Percentiles rank a stretch among this genome's conserved stretches.
These are phyloP conservation scores for Talaromyces sp. DNA, from an alignment of 2,329 filamentous ascomycete genomes.

Conservation along the genomic window DNA sequence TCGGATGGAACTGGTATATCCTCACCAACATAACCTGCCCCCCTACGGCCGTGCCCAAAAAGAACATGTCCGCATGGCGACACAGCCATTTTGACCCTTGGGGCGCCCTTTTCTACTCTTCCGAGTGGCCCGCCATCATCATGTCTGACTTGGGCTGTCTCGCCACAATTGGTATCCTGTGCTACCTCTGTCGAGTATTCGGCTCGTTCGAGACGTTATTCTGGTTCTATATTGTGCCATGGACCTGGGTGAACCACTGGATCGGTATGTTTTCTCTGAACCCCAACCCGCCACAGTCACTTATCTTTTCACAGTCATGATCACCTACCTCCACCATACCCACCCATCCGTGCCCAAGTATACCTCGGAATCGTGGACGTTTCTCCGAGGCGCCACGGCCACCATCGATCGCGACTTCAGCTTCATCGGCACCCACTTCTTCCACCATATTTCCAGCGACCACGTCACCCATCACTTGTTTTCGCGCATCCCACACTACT, in stretches of 20 bases:
- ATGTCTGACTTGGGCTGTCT: background rate
- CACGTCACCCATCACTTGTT: slow-evolving; percentile 6
- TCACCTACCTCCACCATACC: slow-evolving; percentile 10
- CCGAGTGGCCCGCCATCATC: background rate
- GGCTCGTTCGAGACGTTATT: background rate
- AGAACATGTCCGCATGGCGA: background rate
- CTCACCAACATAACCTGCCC: background rate
- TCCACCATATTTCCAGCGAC: slow-evolving; percentile 5
- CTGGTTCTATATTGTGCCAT: background rate
- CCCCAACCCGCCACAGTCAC: background rate
- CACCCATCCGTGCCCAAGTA: background rate
- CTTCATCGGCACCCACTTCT: slow-evolving; percentile 6
- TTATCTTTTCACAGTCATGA: background rate
- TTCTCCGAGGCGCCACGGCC: background rate
- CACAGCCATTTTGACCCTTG: background rate
- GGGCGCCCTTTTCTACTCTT: background rate
- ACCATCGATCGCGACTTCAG: slow-evolving; percentile 5
- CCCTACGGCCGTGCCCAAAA: background rate
- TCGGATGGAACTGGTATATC: background rate
- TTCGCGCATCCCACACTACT: slow-evolving; percentile 1
- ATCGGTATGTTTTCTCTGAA: background rate
- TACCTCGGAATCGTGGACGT: background rate
- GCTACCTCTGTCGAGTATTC: background rate
- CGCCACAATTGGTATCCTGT: background rate
- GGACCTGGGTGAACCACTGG: background rate